phyloP scores from a whole-genome alignment of 1,284 basidiomycete species.

The Neolentinus lepideus region DNA sequence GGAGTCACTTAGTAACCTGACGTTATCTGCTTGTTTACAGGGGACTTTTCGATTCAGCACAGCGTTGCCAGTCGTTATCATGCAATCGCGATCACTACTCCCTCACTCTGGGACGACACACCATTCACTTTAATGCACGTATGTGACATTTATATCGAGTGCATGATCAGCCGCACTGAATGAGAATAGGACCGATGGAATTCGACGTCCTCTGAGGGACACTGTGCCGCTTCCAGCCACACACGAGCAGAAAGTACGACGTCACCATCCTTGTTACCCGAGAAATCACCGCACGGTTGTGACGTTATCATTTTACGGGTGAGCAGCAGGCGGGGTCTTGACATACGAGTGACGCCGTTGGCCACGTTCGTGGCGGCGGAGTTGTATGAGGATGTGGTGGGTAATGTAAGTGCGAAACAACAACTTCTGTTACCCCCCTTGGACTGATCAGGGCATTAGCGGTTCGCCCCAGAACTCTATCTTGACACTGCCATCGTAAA shows the following conservation, averaged over 20 bases:
- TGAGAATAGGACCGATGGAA: background rate
- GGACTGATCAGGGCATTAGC: constrained; percentile 9
- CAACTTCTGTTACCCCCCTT: background rate
- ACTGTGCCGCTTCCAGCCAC: no score
- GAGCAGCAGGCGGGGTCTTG: no score
- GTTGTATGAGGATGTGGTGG: background rate
- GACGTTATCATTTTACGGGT: no score
- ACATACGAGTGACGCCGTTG: background rate
- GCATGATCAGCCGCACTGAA: background rate
- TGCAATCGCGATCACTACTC: background rate
- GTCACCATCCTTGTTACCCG: no score
- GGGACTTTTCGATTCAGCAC: constrained; percentile 10
- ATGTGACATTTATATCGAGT: background rate
- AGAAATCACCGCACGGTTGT: no score
- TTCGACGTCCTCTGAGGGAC: background rate
- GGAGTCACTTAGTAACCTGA: no score
- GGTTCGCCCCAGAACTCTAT: constrained; percentile 20
- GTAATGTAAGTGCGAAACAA: background rate
- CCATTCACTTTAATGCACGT: background rate
- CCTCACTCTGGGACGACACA: background rate
- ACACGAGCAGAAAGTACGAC: no score
- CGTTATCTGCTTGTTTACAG: background rate
- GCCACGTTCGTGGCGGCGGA: background rate
- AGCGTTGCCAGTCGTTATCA: background rate
- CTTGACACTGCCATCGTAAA: constrained; percentile 19